Conservation (phyloP, 2,329 filamentous ascomycete species). For the Ophiostoma ips region DNA sequence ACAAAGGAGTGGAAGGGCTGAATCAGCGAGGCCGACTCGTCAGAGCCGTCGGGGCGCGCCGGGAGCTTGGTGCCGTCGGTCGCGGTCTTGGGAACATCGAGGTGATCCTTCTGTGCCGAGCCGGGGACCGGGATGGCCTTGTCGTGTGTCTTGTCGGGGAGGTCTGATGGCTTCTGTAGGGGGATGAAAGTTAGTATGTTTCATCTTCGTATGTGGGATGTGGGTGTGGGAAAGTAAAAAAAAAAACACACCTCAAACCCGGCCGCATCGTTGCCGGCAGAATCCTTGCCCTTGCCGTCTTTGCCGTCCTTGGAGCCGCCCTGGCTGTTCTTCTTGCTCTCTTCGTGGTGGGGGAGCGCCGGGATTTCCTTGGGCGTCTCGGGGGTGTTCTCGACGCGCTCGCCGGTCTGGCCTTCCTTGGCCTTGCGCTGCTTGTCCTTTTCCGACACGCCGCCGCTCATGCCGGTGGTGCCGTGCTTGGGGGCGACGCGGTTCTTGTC, state of each 20-base stretch:
- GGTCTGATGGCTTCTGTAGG: slow-evolving; percentile 60
- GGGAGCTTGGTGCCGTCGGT: slow-evolving; percentile 14
- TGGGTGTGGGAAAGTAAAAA: no score
- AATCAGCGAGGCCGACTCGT: slow-evolving; percentile 44
- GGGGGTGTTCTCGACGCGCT: slow-evolving; percentile 59
- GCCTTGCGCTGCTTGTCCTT: slow-evolving; percentile 65
- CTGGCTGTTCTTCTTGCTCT: slow-evolving; percentile 45
- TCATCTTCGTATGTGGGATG: no score
- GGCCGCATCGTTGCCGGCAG: slow-evolving; percentile 24
- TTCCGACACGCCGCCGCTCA: slow-evolving; percentile 76
- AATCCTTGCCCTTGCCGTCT: slow-evolving; percentile 24
- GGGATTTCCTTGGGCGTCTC: slow-evolving; percentile 76
- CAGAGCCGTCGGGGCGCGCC: slow-evolving; percentile 14
- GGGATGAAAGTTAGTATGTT: not conserved
- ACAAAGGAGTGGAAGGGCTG: slow-evolving; percentile 78
- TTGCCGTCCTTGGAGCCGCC: slow-evolving; percentile 22
- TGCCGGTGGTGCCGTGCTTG: slow-evolving; percentile 76
- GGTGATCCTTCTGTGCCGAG: slow-evolving; percentile 49
- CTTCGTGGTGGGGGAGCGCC: slow-evolving; percentile 67
- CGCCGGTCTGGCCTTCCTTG: slow-evolving; percentile 50
- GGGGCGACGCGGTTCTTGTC: slow-evolving; percentile 64
- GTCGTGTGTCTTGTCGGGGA: slow-evolving; percentile 67
- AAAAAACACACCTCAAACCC: slow-evolving; percentile 45
- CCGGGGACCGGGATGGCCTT: slow-evolving; percentile 56
- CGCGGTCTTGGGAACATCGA: slow-evolving; percentile 33